Percentiles rank a stretch among this genome's conserved stretches.
These are phyloP conservation scores for Hemileccinum rubropunctum DNA, from an alignment of 768 basidiomycete genomes.

Conservation along the genomic window DNA sequence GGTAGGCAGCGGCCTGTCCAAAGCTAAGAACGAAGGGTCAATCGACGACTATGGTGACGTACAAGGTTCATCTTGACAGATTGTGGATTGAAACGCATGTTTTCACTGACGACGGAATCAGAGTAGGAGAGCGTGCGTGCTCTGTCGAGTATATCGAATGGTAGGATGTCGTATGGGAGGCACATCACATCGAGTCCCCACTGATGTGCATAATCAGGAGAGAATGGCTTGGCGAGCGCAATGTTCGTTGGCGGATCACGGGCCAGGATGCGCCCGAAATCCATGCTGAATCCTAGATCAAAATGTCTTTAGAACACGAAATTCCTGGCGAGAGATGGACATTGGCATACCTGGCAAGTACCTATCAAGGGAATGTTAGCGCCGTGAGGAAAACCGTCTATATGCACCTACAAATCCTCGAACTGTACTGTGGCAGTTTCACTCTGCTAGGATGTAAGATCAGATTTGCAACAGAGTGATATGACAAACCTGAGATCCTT, in stretches of 20 bases:
- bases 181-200: slow-evolving; percentile 50
- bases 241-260: slow-evolving; percentile 26
- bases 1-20: slow-evolving; percentile 54
- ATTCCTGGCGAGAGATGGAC: not conserved
- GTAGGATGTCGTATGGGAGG: slow-evolving; percentile 54
- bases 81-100: slow-evolving; percentile 41
- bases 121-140: slow-evolving; percentile 33
- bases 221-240: slow-evolving; percentile 43
- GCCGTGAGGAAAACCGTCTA: not conserved
- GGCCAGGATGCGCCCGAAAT: slow-evolving; percentile 44
- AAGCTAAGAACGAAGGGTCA: slow-evolving; percentile 6
- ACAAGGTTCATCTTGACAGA: slow-evolving; percentile 48
- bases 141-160: slow-evolving; percentile 46
- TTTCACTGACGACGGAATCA: slow-evolving; percentile 36
- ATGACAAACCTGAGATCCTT: slow-evolving; percentile 24
- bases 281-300: slow-evolving; percentile 18
- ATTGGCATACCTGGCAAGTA: slow-evolving; percentile 28
- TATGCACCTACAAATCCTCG: slow-evolving; percentile 45
- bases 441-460: slow-evolving; percentile 24
- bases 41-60: slow-evolving; percentile 13
- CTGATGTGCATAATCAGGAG: slow-evolving; percentile 44
- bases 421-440: slow-evolving; percentile 34
- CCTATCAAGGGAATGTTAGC: slow-evolving; percentile 20
- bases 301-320: not conserved
- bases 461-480: slow-evolving; percentile 1